Percentiles rank a stretch among this genome's conserved stretches.
Evolutionary conservation across 805 yeast genomes (phyloP).

Genomic region (Millerozyma miso): DNA sequence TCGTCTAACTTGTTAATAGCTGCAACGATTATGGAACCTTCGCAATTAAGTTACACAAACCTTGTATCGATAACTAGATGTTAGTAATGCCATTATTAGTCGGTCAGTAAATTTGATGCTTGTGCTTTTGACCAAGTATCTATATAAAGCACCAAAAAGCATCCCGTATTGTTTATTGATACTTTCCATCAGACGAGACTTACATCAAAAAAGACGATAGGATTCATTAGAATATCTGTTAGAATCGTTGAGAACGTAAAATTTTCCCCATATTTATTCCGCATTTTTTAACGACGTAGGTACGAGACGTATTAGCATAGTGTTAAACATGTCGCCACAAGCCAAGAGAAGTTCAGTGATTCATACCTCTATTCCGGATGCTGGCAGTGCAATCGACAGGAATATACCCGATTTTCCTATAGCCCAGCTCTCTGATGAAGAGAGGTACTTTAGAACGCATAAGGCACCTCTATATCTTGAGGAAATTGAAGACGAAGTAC

Average conservation of each 20-base stretch:
- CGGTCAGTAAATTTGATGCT: background rate
- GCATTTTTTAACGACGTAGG: no score
- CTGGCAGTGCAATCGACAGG: slow-evolving; percentile 76
- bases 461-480: slow-evolving; percentile 70
- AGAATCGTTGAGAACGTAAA: no score
- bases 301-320: background rate
- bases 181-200: no score
- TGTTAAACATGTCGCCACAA: slow-evolving; percentile 6
- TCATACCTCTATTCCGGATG: slow-evolving; percentile 66
- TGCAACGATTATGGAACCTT: background rate
- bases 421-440: slow-evolving; percentile 70
- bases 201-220: slow-evolving; percentile 40
- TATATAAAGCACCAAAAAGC: no score
- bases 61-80: slow-evolving; percentile 20
- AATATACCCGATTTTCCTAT: slow-evolving; percentile 71
- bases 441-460: slow-evolving; percentile 67
- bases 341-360: slow-evolving; percentile 11
- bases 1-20: background rate
- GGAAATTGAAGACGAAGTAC: slow-evolving; percentile 53
- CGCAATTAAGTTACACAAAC: slow-evolving; percentile 18
- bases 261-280: no score
- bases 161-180: no score
- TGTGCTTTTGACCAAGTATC: no score
- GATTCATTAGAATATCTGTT: slow-evolving; percentile 5
- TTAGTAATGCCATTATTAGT: slow-evolving; percentile 5